Percentiles rank a stretch among this genome's conserved stretches.
phyloP scores from a whole-genome alignment of 768 basidiomycete genomes.

The Macrolepiota albuminosa region DNA sequence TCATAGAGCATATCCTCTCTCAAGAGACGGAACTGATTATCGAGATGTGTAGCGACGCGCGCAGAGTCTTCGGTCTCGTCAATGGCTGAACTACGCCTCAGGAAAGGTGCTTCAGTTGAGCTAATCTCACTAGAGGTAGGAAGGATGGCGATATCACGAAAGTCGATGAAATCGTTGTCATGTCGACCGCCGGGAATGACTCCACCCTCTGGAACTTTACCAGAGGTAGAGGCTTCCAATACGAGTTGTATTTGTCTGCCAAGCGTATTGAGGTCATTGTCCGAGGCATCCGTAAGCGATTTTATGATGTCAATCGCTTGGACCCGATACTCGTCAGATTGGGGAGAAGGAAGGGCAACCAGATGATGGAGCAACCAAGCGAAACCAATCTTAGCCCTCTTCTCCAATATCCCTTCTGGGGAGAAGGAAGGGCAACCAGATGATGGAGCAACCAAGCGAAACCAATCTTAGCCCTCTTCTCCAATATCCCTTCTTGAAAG shows the following conservation, averaged over 20 bases:
- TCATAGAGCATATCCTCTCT: constrained; percentile 13
- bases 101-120: neutral
- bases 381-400: neutral
- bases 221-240: neutral
- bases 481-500: neutral
- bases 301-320: neutral
- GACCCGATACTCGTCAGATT: neutral
- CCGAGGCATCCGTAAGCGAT: neutral
- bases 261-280: neutral
- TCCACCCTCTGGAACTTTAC: neutral
- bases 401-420: neutral
- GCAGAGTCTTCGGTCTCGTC: neutral
- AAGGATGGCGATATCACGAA: neutral
- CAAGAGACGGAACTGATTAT: constrained; percentile 12
- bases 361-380: neutral
- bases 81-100: neutral
- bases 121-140: neutral
- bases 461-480: neutral
- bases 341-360: neutral
- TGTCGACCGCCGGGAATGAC: neutral
- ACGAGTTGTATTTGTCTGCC: neutral
- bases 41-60: constrained; percentile 15
- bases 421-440: neutral
- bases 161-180: neutral
- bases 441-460: neutral